Evolutionary conservation across 169 alveolate genomes (phyloP), one percentile per base, ranked within the genome.

Genomic region (Cystoisospora suis): DNA sequence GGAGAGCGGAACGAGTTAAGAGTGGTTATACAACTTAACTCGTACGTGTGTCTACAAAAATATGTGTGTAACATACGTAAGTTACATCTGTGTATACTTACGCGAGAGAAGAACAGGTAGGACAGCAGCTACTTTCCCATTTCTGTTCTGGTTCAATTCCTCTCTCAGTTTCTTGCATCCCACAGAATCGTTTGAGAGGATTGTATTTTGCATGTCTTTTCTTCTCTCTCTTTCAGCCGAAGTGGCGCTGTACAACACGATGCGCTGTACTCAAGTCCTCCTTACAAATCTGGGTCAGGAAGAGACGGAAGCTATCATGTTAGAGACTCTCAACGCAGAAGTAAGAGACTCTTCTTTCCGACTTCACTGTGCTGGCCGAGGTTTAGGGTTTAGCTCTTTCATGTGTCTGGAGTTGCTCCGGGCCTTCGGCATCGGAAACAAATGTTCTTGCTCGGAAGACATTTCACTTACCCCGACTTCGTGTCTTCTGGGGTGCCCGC

Each of bases 221-320:
- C 83, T 27, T 6, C 47, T 70, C 17, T 70, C 53, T 2, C 56
- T 89, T 32, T 94, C 96, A 40, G 99, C 96, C 86, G 99, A 98
- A 92, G 97, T 98, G 58, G 97, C 99, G 38, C 94, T 98, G 72
- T 99, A 98, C 95, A 98, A 98, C 89, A 92, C 97, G 65, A 98
- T 99, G 99, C 97, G 98, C 90, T 98, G 97, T 69, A 97, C 97
- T 47, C 95, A 98, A 85, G 97, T 99, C 34, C 97, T 97, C 75
- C 94, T 99, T 44, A 98, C 99, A 34, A 97, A 98, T 91, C 91
- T 99, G 89, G 99, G 98, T 77, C 99, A 98, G 65, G 95, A 96
- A 46, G 96, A 97, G 91, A 98, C 99, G 81, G 98, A 97, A 81
- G 95, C 96, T 75, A 96, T 98, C 47, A 98, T 98, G 93, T 94